Evolutionary conservation across 2,329 filamentous ascomycete species (phyloP), one percentile per base, ranked within the genome.

Genomic region (Pleurostoma richardsiae): DNA sequence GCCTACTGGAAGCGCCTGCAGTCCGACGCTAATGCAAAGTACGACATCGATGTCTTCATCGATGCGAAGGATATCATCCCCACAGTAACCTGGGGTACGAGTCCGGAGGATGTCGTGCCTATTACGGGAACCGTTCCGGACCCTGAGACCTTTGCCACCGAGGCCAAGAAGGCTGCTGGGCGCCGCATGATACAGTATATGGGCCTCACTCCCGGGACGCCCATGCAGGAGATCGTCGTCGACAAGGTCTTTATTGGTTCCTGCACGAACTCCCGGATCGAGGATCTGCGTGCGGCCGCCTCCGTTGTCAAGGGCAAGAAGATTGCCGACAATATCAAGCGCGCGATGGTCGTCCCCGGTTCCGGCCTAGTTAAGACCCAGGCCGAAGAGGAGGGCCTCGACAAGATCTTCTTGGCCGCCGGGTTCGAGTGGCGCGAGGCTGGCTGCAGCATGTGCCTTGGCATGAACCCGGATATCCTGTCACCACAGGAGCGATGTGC

Each of bases 401-500:
- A 97, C 70, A 89, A 90, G 74, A 87, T 96, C 62, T 97, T 99
- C 69, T 62, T 73, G 6, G 89, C 95, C 51, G 91, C 94, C 42
- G 94, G 94, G 6, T 97, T 97, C 56, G 92, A 97, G 67, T 97
- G 92, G 92, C 83, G 94, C 64, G 94, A 99, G 73, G 94, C 94
- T 55, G 94, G 94, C 43, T 99, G 94, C 80, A 95, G 89, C 52
- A 99, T 99, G 94, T 97, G 94, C 65, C 79, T 99, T 46, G 94
- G 94, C 65, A 99, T 99, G 92, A 99, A 99, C 75, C 92, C 94
- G 0, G 94, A 99, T 66, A 97, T 99, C 53, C 80, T 97, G 41
- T 83, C 90, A 2, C 91, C 94, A 45, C 81, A 86, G 65, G 94
- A 99, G 72, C 85, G 94, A 60, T 97, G 94, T 65, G 94, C 94